phyloP scores from a whole-genome alignment of 2,329 filamentous ascomycete species.

The Talaromyces amestolkiae region DNA sequence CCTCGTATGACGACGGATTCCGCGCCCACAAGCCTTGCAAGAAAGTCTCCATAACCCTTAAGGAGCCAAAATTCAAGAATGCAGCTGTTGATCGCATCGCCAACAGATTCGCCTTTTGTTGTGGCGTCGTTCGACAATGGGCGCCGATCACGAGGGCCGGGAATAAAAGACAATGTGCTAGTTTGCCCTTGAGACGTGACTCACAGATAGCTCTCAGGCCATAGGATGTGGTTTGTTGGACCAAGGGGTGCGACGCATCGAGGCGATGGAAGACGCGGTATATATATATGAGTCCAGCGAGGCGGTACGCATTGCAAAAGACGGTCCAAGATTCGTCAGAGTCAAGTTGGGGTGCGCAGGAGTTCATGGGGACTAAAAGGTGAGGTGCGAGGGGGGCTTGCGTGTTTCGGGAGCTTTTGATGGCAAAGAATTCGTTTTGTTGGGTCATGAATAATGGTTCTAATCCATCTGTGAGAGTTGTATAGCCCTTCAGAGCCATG shows the following conservation, averaged over 20 bases:
- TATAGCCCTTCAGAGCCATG: slow-evolving; percentile 10
- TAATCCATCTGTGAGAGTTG: not conserved
- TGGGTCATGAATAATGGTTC: not conserved
- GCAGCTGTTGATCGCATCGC: slow-evolving; percentile 15
- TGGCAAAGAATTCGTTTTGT: not conserved
- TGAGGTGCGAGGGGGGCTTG: not conserved
- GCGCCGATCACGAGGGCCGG: slow-evolving; percentile 21
- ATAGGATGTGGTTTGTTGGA: slow-evolving; percentile 33
- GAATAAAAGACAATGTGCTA: slow-evolving; percentile 22
- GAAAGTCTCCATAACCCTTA: slow-evolving; percentile 21
- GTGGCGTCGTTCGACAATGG: slow-evolving; percentile 14
- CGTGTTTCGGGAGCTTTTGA: not conserved
- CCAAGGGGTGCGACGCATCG: slow-evolving; percentile 38
- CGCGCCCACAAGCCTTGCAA: slow-evolving; percentile 15
- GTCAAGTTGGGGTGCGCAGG: slow-evolving; percentile 23
- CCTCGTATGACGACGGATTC: not conserved
- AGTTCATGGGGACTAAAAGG: not conserved
- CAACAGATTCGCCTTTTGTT: slow-evolving; percentile 16
- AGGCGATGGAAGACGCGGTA: slow-evolving; percentile 46
- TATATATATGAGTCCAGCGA: slow-evolving; percentile 44
- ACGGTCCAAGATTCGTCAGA: slow-evolving; percentile 33
- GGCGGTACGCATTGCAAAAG: slow-evolving; percentile 44
- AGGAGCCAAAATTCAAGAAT: slow-evolving; percentile 21
- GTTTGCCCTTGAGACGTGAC: slow-evolving; percentile 20
- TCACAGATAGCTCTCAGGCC: slow-evolving; percentile 20